Conservation (phyloP, 2,329 filamentous ascomycete genomes). For the Pestalotiopsis sp. region DNA sequence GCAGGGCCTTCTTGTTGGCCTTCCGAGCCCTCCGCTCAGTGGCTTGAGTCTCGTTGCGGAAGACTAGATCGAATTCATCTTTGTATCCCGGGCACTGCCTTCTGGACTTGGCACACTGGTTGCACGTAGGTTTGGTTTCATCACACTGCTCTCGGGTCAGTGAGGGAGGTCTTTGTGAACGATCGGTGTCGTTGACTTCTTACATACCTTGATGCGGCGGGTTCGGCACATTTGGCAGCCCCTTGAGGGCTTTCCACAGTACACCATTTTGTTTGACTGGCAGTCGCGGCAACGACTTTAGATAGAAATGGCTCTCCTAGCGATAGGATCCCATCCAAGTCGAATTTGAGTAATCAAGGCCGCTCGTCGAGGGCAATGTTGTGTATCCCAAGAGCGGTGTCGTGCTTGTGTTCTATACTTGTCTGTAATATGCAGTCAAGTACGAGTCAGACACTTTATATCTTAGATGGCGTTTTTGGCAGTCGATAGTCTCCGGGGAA, state of each 20-base stretch:
- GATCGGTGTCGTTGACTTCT: neutral
- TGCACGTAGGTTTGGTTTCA: conserved; percentile 67
- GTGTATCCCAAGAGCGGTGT: neutral
- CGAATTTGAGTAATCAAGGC: neutral
- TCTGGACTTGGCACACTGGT: conserved; percentile 66
- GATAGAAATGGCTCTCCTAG: neutral
- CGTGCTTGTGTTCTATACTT: neutral
- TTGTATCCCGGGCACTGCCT: conserved; percentile 69
- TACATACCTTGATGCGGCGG: conserved; percentile 70
- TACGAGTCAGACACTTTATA: neutral
- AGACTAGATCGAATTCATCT: conserved; percentile 73
- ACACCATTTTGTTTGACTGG: conserved; percentile 54
- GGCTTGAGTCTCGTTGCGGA: conserved; percentile 72
- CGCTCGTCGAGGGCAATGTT: neutral
- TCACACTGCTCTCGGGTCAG: conserved; percentile 57
- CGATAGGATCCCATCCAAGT: neutral
- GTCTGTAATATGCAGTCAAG: neutral
- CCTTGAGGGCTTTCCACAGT: conserved; percentile 66
- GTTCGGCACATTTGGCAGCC: conserved; percentile 77
- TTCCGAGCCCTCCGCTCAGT: conserved; percentile 65
- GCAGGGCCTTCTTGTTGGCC: conserved; percentile 51
- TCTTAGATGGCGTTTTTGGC: neutral
- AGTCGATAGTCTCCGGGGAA: neutral
- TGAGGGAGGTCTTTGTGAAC: neutral
- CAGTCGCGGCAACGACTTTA: neutral